A percentile compares a stretch with the other conserved stretches of the same genome.
Conservation (phyloP, 352 stramenopile genomes). For the Pythium apleroticum region DNA sequence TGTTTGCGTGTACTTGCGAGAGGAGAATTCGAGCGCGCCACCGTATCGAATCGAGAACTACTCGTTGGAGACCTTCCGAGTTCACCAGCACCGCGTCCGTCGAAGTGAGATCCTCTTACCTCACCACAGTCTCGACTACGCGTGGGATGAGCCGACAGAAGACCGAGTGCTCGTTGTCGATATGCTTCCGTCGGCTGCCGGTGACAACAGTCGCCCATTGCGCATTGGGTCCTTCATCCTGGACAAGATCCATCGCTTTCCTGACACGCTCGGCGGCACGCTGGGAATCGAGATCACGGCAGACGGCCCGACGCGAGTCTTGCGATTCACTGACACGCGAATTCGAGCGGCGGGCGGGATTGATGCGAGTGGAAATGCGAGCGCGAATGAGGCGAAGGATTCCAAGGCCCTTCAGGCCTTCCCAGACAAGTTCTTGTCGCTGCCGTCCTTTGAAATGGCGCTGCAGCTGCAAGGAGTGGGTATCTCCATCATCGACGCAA, state of each 20-base stretch:
- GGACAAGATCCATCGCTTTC: conserved; percentile 81
- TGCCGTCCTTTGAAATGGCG: conserved; percentile 47
- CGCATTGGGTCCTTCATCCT: conserved; percentile 81
- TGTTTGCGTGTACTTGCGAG: conserved; percentile 79
- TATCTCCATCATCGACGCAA: conserved; percentile 72
- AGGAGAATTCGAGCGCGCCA: conserved; percentile 73
- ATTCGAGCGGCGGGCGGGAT: conserved; percentile 48
- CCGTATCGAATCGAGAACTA: conserved; percentile 90
- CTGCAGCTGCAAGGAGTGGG: conserved; percentile 72
- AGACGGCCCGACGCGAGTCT: conserved; percentile 84
- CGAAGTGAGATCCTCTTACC: conserved; percentile 84
- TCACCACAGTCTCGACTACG: conserved; percentile 86
- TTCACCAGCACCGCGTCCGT: conserved; percentile 80
- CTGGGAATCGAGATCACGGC: conserved; percentile 82
- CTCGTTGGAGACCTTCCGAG: conserved; percentile 84
- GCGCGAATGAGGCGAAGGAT: conserved; percentile 20
- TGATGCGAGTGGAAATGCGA: conserved; percentile 30
- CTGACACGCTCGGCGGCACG: conserved; percentile 67
- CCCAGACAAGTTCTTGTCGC: conserved; percentile 22
- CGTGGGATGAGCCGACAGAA: conserved; percentile 87
- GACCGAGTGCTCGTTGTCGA: conserved; percentile 80
- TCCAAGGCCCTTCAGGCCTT: conserved; percentile 20
- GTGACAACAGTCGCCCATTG: conserved; percentile 83
- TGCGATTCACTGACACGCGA: conserved; percentile 83
- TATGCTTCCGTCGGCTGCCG: conserved; percentile 85